Evolutionary conservation across 192 early-diverging fungal species (phyloP).

Genomic region (Umbelopsis vinacea): DNA sequence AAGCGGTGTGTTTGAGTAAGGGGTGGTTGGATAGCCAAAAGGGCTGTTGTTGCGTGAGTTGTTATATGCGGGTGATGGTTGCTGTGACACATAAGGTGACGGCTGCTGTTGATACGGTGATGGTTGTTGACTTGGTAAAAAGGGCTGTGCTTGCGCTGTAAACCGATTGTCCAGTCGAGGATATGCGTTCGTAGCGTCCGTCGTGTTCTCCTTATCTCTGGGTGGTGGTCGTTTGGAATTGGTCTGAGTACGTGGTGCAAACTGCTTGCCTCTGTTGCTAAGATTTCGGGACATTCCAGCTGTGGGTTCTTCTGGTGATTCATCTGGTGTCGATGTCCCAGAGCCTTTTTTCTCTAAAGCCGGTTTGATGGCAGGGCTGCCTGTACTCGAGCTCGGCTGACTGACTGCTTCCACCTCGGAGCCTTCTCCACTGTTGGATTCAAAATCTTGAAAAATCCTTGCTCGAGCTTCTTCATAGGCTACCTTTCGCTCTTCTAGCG

Average conservation of each 20-base stretch:
- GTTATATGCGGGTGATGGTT: neutral
- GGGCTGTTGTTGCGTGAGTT: slow-evolving; percentile 16
- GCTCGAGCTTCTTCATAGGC: slow-evolving; percentile 75
- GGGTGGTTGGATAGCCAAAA: neutral
- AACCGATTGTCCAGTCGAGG: slow-evolving; percentile 6
- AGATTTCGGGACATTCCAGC: neutral
- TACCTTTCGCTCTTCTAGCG: slow-evolving; percentile 68
- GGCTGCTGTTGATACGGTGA: neutral
- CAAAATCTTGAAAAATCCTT: slow-evolving; percentile 67
- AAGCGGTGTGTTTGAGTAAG: neutral
- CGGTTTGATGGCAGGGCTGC: slow-evolving; percentile 9
- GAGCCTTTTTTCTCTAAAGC: neutral
- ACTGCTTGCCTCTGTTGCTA: slow-evolving; percentile 2
- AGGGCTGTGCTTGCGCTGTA: neutral
- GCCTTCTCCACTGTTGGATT: slow-evolving; percentile 5
- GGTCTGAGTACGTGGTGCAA: neutral
- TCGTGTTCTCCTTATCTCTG: slow-evolving; percentile 2
- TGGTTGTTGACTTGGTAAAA: slow-evolving; percentile 7
- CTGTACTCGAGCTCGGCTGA: slow-evolving; percentile 5
- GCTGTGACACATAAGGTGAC: neutral
- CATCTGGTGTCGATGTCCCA: neutral
- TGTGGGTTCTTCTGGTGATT: neutral
- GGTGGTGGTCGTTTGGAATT: neutral
- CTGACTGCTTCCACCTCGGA: neutral
- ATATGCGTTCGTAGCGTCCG: neutral